Evolutionary conservation across 805 yeast genomes (phyloP).

Genomic region (Wickerhamiella vanderwaltii): DNA sequence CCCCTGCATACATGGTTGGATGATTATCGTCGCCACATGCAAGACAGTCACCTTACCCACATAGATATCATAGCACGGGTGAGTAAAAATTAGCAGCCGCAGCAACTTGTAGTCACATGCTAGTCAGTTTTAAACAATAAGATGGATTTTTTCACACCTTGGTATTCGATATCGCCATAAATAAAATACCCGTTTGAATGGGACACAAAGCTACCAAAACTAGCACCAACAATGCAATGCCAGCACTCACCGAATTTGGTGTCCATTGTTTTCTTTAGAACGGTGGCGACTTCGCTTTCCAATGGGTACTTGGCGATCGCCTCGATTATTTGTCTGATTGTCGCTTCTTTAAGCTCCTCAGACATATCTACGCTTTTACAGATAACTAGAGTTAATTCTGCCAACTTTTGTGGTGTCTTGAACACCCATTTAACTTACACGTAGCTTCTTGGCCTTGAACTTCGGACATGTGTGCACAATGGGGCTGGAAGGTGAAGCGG

Average conservation of each 20-base stretch:
- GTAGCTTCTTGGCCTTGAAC: not conserved
- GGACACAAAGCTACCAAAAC: conserved; percentile 51
- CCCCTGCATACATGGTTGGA: too few species aligned
- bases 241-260: conserved; percentile 44
- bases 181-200: conserved; percentile 44
- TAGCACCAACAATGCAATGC: conserved; percentile 52
- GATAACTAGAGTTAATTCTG: conserved; percentile 4
- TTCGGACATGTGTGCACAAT: not conserved
- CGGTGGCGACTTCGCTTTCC: conserved; percentile 47
- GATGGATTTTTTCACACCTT: conserved; percentile 20
- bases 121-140: conserved; percentile 39
- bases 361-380: conserved; percentile 21
- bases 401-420: not conserved
- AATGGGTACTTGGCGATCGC: conserved; percentile 35
- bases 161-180: conserved; percentile 41
- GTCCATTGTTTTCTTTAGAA: conserved; percentile 46
- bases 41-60: too few species aligned
- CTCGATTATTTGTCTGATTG: conserved; percentile 27
- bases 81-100: too few species aligned
- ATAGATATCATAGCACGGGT: too few species aligned
- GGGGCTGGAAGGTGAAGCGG: not conserved
- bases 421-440: conserved; percentile 1
- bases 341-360: conserved; percentile 17
- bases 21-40: too few species aligned
- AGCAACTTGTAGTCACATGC: too few species aligned